A percentile compares a stretch with the other conserved stretches of the same genome.
These are phyloP conservation scores for Chlorella variabilis DNA, from an alignment of 163 green algal genomes.

Conservation along the genomic window DNA sequence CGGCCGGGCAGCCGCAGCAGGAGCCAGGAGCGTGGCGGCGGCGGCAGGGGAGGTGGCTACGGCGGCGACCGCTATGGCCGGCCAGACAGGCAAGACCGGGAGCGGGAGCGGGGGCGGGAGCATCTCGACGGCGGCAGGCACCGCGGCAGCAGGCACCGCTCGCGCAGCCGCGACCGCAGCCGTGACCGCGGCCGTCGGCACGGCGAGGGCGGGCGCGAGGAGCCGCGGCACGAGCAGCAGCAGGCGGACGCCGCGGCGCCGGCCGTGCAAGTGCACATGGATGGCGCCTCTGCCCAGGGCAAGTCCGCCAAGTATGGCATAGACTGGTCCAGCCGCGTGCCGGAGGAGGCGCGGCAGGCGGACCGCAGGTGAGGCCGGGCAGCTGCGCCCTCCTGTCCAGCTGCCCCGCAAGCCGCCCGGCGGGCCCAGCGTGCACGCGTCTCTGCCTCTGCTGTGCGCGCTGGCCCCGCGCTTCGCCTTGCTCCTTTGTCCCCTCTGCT, in stretches of 20 bases:
- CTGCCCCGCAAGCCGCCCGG: background rate
- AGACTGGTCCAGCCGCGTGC: conserved; percentile 39
- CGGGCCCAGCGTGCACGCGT: too few relatives aligned
- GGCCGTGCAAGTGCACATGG: conserved; percentile 35
- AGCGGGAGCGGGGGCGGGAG: background rate
- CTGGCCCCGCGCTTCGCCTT: too few relatives aligned
- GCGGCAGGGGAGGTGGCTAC: background rate
- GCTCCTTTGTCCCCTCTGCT: too few relatives aligned
- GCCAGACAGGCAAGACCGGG: background rate
- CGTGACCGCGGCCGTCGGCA: background rate
- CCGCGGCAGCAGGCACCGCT: background rate
- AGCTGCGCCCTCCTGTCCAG: background rate
- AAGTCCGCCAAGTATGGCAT: conserved; percentile 52
- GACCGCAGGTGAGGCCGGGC: conserved; percentile 40
- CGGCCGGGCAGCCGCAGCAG: background rate
- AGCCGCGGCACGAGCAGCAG: conserved; percentile 7
- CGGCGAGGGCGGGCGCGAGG: background rate
- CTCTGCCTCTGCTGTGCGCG: too few relatives aligned
- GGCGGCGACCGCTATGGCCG: background rate
- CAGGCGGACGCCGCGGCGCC: background rate
- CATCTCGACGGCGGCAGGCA: background rate
- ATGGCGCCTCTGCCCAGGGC: conserved; percentile 56
- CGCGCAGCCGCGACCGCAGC: background rate
- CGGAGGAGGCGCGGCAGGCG: conserved; percentile 35
- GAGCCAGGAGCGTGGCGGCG: background rate